These are phyloP conservation scores for Cinnamomum micranthum DNA, from an alignment of 164 flowering plant genomes.

Conservation along the genomic window DNA sequence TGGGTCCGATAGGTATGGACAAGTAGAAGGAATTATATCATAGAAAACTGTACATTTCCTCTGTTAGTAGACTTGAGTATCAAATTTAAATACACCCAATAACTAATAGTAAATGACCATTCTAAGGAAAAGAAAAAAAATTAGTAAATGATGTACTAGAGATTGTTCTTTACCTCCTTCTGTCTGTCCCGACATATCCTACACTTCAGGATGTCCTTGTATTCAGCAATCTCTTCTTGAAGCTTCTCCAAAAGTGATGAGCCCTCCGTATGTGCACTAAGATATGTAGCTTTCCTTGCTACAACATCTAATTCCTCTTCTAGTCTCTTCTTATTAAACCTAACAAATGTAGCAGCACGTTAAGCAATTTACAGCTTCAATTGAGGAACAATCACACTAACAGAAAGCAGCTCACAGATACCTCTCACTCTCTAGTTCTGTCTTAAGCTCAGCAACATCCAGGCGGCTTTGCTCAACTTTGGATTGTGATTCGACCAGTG, in stretches of 20 bases:
- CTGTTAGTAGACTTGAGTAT: neutral
- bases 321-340: constrained; percentile 70
- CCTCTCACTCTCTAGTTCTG: constrained; percentile 81
- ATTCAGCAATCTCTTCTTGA: constrained; percentile 70
- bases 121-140: too few relatives aligned
- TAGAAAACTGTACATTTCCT: too few relatives aligned
- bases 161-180: constrained; percentile 63
- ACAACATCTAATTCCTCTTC: constrained; percentile 72
- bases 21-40: too few relatives aligned
- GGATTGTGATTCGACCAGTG: constrained; percentile 49
- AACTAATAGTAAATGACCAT: too few relatives aligned
- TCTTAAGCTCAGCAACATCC: constrained; percentile 45
- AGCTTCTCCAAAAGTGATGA: constrained; percentile 69
- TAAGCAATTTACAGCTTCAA: neutral
- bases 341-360: constrained; percentile 13
- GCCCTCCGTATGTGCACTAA: constrained; percentile 59
- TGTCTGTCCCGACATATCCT: constrained; percentile 78
- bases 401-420: neutral
- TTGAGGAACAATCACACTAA: neutral
- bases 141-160: neutral
- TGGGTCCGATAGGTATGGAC: too few relatives aligned
- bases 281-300: constrained; percentile 51
- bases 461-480: constrained; percentile 49
- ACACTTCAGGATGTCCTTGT: constrained; percentile 84
- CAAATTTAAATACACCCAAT: neutral